Evolutionary conservation across 2,329 filamentous ascomycete genomes (phyloP), one percentile per base, ranked within the genome.

Genomic region (Coniochaeta sp.): DNA sequence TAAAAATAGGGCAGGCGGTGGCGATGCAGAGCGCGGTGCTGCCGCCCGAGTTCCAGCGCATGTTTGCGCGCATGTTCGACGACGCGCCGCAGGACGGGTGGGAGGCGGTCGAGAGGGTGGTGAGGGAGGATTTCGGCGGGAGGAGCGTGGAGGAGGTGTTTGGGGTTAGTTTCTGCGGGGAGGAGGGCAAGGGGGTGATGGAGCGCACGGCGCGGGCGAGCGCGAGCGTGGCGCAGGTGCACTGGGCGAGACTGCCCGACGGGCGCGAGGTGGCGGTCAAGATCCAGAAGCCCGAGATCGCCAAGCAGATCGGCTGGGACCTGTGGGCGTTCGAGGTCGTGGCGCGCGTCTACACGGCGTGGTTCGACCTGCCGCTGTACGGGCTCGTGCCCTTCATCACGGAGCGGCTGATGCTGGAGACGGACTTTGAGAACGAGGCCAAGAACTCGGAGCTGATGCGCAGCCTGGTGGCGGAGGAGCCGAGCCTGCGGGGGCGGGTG

Each of bases 1-100:
- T 98, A 70, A 99, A 99, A 81, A 97, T 99, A 61, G 95, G 95
- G 0, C 95, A 99, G 79, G 95, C 95, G 4, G 93, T 99, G 66
- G 95, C 93, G 16, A 98, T 98, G 95, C 95, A 99, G 79, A 93
- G 90, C 66, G 93, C 93, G 0, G 87, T 98, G 28, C 77, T 99
- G 63, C 95, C 95, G 28, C 90, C 93, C 0, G 92, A 96, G 74
- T 98, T 98, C 68, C 92, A 96, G 78, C 87, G 88, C 69, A 98
- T 97, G 92, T 99, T 99, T 71, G 81, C 89, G 24, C 84, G 89
- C 69, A 97, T 99, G 91, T 99, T 98, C 72, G 95, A 98, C 71
- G 93, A 98, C 77, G 95, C 95, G 63, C 93, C 93, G 40, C 93
- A 97, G 79, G 95, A 96, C 71, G 81, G 83, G 47, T 98, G 93